phyloP scores from a whole-genome alignment of 108 stramenopile genomes.

The Stephanodiscus minutulus region DNA sequence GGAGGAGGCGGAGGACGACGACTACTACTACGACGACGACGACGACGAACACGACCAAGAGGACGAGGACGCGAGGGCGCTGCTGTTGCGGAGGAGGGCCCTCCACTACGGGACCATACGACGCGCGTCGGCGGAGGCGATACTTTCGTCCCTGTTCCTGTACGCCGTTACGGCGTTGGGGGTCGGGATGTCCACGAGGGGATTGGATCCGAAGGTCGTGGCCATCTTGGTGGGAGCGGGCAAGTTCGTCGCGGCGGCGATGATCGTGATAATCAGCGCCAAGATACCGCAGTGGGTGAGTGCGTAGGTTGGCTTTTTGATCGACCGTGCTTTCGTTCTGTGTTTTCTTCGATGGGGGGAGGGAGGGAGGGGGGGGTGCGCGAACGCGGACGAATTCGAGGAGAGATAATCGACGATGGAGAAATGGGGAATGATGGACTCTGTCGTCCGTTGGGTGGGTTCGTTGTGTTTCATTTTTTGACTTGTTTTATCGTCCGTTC shows the following conservation, averaged over 20 bases:
- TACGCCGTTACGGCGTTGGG: constrained; percentile 27
- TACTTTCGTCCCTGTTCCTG: constrained; percentile 12
- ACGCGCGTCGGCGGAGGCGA: constrained; percentile 18
- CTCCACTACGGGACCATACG: constrained; percentile 18
- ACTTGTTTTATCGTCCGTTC: too few relatives aligned
- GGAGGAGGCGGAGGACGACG: too few relatives aligned
- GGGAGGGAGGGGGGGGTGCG: too few relatives aligned
- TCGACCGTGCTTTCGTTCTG: background rate
- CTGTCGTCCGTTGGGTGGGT: too few relatives aligned
- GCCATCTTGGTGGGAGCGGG: constrained; percentile 32
- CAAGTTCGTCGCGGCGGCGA: constrained; percentile 21
- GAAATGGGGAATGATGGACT: too few relatives aligned
- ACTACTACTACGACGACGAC: too few relatives aligned
- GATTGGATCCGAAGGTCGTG: constrained; percentile 37
- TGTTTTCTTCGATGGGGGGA: background rate
- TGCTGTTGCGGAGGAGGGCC: background rate
- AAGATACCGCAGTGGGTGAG: constrained; percentile 57
- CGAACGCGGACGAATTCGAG: too few relatives aligned
- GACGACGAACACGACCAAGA: too few relatives aligned
- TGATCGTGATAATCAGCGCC: constrained; percentile 37
- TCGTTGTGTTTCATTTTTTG: too few relatives aligned
- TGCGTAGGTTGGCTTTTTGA: too few relatives aligned
- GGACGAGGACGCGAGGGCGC: background rate
- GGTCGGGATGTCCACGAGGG: constrained; percentile 24
- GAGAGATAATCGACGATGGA: too few relatives aligned